phyloP scores from a whole-genome alignment of 2,329 filamentous ascomycete genomes.

The Ciborinia camelliae region DNA sequence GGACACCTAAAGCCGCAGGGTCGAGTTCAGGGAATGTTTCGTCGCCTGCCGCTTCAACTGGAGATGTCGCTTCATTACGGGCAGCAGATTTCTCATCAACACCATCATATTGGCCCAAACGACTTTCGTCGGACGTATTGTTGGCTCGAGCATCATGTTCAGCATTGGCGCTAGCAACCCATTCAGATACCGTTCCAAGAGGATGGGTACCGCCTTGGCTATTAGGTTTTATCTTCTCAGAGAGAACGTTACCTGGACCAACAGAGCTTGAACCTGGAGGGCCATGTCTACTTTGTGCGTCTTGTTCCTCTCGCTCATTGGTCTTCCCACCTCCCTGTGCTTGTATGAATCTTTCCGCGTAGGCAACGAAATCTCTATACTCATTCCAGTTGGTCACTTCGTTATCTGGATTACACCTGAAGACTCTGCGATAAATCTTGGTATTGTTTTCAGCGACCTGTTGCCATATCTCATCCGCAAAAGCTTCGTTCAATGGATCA shows the following conservation, averaged over 20 bases:
- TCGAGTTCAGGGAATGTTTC: slow-evolving; percentile 50
- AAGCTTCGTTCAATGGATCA: slow-evolving; percentile 77
- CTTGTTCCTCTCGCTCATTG: slow-evolving; percentile 35
- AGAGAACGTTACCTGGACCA: slow-evolving; percentile 14
- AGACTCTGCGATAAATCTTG: slow-evolving; percentile 87
- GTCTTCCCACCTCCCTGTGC: slow-evolving; percentile 38
- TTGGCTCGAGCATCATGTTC: slow-evolving; percentile 26
- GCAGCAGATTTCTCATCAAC: slow-evolving; percentile 30
- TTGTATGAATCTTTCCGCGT: slow-evolving; percentile 68
- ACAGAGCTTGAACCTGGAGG: slow-evolving; percentile 30
- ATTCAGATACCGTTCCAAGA: slow-evolving; percentile 32
- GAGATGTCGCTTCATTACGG: slow-evolving; percentile 41
- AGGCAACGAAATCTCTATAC: slow-evolving; percentile 60
- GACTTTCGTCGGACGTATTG: slow-evolving; percentile 20
- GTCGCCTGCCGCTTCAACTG: slow-evolving; percentile 44
- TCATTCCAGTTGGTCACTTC: slow-evolving; percentile 91
- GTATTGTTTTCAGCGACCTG: slow-evolving; percentile 91
- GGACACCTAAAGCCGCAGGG: not conserved
- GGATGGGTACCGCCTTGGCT: slow-evolving; percentile 26
- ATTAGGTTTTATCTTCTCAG: slow-evolving; percentile 30
- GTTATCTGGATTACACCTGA: slow-evolving; percentile 94
- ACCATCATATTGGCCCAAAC: slow-evolving; percentile 28
- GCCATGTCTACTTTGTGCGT: slow-evolving; percentile 34
- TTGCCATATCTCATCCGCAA: slow-evolving; percentile 87
- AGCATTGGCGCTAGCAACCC: slow-evolving; percentile 30